These are phyloP conservation scores for Gynostemma pentaphyllum DNA, from an alignment of 306 rosid genomes.

Conservation along the genomic window DNA sequence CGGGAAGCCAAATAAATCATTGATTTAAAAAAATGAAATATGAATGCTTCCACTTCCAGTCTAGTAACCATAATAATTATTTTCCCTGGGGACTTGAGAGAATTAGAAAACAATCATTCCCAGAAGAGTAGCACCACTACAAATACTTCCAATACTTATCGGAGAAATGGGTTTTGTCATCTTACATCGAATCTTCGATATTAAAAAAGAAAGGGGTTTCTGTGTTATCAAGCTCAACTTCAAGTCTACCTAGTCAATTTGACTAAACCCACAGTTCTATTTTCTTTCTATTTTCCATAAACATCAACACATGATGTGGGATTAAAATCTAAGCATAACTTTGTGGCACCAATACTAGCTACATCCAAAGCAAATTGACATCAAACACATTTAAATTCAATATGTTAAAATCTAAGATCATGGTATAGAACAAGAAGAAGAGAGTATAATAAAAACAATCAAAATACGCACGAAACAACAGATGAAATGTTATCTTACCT, in stretches of 20 bases:
- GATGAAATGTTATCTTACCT: conserved; percentile 36
- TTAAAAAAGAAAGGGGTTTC: not conserved
- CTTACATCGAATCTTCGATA: not conserved
- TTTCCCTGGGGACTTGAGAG: not conserved
- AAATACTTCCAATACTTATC: not conserved
- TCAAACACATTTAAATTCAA: not conserved
- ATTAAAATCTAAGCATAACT: not conserved
- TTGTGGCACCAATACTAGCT: not conserved
- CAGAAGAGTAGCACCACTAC: not conserved
- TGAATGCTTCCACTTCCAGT: conserved; percentile 1
- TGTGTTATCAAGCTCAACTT: not conserved
- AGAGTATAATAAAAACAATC: not conserved
- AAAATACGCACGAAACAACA: conserved; percentile 7
- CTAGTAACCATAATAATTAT: not conserved
- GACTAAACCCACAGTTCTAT: not conserved
- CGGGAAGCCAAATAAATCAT: not conserved
- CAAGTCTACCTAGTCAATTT: not conserved
- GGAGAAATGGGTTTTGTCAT: not conserved
- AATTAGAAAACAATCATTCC: not conserved
- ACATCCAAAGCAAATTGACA: not conserved
- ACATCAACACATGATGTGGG: not conserved
- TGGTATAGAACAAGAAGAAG: not conserved
- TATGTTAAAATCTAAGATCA: not conserved
- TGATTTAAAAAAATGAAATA: not conserved
- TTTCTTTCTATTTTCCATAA: not conserved